Evolutionary conservation across 2,329 filamentous ascomycete species (phyloP).

Genomic region (Colletotrichum australisinense): DNA sequence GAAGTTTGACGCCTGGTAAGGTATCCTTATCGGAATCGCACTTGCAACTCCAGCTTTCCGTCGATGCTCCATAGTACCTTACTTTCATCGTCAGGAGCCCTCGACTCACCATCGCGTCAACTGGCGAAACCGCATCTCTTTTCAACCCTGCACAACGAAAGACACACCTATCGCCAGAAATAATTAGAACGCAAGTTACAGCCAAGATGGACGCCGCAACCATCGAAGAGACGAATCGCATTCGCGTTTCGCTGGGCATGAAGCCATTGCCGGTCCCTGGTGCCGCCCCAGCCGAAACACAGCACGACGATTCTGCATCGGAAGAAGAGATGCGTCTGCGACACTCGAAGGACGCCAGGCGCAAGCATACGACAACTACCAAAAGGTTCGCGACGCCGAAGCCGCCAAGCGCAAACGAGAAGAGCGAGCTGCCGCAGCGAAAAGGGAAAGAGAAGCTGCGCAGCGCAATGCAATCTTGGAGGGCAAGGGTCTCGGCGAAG

Average conservation of each 20-base stretch:
- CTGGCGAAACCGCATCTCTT: neutral
- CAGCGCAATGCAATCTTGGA: slow-evolving; percentile 81
- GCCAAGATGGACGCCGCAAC: slow-evolving; percentile 73
- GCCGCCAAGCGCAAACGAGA: slow-evolving; percentile 82
- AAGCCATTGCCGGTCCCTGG: slow-evolving; percentile 89
- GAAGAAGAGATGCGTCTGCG: slow-evolving; percentile 80
- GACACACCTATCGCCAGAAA: too few species aligned
- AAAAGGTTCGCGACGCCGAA: slow-evolving; percentile 75
- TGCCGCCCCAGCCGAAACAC: slow-evolving; percentile 55
- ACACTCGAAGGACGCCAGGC: slow-evolving; percentile 87
- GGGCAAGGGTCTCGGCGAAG: slow-evolving; percentile 86
- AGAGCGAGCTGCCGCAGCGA: slow-evolving; percentile 83
- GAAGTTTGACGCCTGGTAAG: slow-evolving; percentile 12
- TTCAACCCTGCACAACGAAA: neutral
- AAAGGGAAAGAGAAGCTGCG: slow-evolving; percentile 86
- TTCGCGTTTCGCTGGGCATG: slow-evolving; percentile 89
- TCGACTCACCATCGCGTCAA: neutral
- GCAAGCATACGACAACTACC: slow-evolving; percentile 78
- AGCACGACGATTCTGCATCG: slow-evolving; percentile 53
- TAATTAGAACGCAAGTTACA: neutral
- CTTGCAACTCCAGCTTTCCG: slow-evolving; percentile 11
- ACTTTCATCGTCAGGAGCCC: neutral
- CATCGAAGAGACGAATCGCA: slow-evolving; percentile 94
- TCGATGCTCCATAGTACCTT: neutral
- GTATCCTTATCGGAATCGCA: neutral